Evolutionary conservation across 2,329 filamentous ascomycete species (phyloP).

Genomic region (Fusarium globosum): DNA sequence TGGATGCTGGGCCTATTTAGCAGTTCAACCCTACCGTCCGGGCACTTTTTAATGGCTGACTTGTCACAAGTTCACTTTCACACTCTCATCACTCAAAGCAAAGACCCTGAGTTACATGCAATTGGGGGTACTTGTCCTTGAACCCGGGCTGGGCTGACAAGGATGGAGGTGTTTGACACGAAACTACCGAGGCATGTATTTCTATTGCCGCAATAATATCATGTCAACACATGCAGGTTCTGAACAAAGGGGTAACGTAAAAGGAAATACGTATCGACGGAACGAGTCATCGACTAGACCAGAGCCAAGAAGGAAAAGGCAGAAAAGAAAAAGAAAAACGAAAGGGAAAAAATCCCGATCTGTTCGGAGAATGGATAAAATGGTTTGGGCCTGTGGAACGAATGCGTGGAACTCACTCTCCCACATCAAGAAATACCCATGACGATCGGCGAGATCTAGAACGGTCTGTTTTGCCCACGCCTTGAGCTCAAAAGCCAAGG

Average conservation of each 20-base stretch:
- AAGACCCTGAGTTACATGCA: not conserved
- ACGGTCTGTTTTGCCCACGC: conserved; percentile 35
- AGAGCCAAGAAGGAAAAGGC: not conserved
- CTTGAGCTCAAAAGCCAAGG: conserved; percentile 14
- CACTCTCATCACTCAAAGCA: not conserved
- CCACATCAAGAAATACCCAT: conserved; percentile 42
- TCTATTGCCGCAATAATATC: not conserved
- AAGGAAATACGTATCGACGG: conserved; percentile 1
- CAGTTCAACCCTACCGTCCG: not conserved
- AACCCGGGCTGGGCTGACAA: not conserved
- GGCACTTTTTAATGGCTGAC: not conserved
- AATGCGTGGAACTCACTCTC: conserved; percentile 38
- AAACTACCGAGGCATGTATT: conserved; percentile 22
- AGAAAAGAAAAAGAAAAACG: not conserved
- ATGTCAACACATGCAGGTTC: conserved; percentile 12
- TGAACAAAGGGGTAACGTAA: conserved; percentile 4
- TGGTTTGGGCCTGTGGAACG: conserved; percentile 25
- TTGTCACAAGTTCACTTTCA: conserved; percentile 1
- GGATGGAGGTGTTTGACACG: not conserved
- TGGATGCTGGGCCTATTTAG: not conserved
- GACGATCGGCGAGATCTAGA: conserved; percentile 44
- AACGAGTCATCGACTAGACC: not conserved
- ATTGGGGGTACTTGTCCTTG: not conserved
- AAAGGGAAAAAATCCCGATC: conserved; percentile 31
- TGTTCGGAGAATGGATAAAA: conserved; percentile 32